Evolutionary conservation across 495 filamentous ascomycete species (phyloP), one percentile per base, ranked within the genome.

Genomic region (Hypoxylon rickii): DNA sequence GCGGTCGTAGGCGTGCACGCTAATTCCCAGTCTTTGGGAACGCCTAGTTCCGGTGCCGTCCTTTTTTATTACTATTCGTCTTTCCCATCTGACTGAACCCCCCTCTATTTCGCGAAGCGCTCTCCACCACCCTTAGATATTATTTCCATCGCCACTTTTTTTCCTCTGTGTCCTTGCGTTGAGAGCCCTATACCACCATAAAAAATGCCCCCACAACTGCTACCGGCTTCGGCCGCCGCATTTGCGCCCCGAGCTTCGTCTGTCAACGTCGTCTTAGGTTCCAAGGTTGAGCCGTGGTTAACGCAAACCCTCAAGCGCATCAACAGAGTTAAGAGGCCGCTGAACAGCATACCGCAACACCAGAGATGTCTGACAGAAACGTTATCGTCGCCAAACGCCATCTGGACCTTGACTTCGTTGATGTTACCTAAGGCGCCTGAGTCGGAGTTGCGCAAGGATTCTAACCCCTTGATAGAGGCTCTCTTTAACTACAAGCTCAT

Each of bases 331-430:
- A 99, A 99, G 83, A 88, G 95, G 64, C 94, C 94, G 61, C 78
- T 99, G 69, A 99, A 99, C 80, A 97, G 92, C 72, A 90, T 96
- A 26, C 88, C 90, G 20, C 94, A 99, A 73, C 94, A 99, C 77
- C 90, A 89, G 55, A 86, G 90, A 84, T 97, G 94, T 76, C 80
- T 99, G 64, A 97, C 94, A 36, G 94, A 97, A 79, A 96, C 90
- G 0, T 80, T 99, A 20, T 96, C 94, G 40, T 92, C 90, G 53
- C 71, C 84, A 33, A 91, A 89, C 59, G 94, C 94, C 55, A 96
- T 97, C 72, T 99, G 94, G 94, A 95, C 89, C 46, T 79, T 99
- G 45, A 89, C 89, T 44, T 97, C 94, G 15, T 78, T 99, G 70
- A 95, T 96, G 86, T 80, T 97, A 32, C 85, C 90, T 53, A 96